Evolutionary conservation across 2,329 filamentous ascomycete genomes (phyloP).

Genomic region (Colletotrichum coccodes): DNA sequence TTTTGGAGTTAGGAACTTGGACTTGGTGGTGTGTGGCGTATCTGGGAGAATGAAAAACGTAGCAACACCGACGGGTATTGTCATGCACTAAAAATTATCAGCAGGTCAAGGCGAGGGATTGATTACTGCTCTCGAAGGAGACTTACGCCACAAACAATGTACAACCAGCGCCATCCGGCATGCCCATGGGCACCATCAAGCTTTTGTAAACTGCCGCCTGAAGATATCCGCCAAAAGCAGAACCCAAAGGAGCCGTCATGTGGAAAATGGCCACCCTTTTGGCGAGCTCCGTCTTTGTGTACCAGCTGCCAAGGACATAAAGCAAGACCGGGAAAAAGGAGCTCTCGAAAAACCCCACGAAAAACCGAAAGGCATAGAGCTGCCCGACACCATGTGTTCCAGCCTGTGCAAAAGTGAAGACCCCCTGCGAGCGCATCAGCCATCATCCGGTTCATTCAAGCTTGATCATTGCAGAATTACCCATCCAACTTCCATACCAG

Average conservation of each 20-base stretch:
- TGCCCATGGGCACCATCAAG: slow-evolving; percentile 58
- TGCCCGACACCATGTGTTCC: slow-evolving; percentile 39
- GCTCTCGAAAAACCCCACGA: slow-evolving; percentile 52
- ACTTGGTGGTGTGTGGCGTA: slow-evolving; percentile 21
- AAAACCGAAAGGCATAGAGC: slow-evolving; percentile 54
- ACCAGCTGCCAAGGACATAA: slow-evolving; percentile 56
- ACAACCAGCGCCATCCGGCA: slow-evolving; percentile 52
- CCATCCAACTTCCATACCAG: slow-evolving; percentile 40
- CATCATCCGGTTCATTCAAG: no score
- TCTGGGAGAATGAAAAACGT: slow-evolving; percentile 26
- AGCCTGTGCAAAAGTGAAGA: slow-evolving; percentile 22
- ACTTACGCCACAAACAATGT: slow-evolving; percentile 48
- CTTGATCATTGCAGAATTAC: no score
- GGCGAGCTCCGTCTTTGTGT: slow-evolving; percentile 50
- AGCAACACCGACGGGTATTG: slow-evolving; percentile 34
- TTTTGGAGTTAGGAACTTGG: slow-evolving; percentile 5
- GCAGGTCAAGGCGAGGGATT: no score
- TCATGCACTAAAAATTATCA: slow-evolving; percentile 23
- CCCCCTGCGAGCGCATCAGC: not conserved
- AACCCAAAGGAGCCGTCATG: slow-evolving; percentile 60
- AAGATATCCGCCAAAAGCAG: slow-evolving; percentile 66
- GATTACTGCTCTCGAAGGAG: slow-evolving; percentile 13
- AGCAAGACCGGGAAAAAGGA: slow-evolving; percentile 38
- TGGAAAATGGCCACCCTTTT: slow-evolving; percentile 61
- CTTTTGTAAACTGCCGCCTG: slow-evolving; percentile 64